Base-by-base conservation (phyloP, 2,329 filamentous ascomycete species). In the Falciphora oryzae region DNA sequence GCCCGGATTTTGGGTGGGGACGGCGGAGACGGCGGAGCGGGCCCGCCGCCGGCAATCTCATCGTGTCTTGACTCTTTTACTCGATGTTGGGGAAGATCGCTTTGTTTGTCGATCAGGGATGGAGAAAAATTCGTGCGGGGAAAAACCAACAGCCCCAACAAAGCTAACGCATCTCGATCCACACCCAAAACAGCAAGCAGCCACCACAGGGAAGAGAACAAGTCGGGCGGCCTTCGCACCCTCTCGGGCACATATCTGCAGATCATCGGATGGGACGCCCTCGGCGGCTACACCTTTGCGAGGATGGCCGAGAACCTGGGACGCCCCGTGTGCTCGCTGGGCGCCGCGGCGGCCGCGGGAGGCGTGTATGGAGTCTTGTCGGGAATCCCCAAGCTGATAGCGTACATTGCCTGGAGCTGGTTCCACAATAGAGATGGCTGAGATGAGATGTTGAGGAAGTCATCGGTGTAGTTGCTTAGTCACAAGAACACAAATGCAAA, bases 251-350 rank as follows among this genome's bases (percentile, higher is more conserved):
- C 56, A 29, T 27, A 16, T 22, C 11, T 58, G 29, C n/a, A 31
- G 7, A 63, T 31, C 14, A 31, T 63, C 8, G 62, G 22, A 6
- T 59, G 31, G 62, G 62, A 63, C 38, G 62, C 62, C 25, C 27
- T 63, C 13, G 62, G 57, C 57, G 62, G 62, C 35, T 59, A 31
- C 28, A 29, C 57, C 38, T 63, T 63, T 57, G 62, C 57, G 18
- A 27, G 18, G 3, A 53, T 63, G 62, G 62, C 62, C 13, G n/a
- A 63, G 38, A 63, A 63, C 35, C 35, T 44, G 35, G 56, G 62
- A 14, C 35, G 35, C 31, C 62, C 62, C 2, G 32, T 63, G 8
- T 63, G 62, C 28, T 18, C 32, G 11, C 16, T 50, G 13, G 25
- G 16, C 56, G 32, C 62, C 16, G 62, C 62, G 13, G 62, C 62